Conservation (phyloP, 768 basidiomycete genomes). For the Phaeolepiota aurea region DNA sequence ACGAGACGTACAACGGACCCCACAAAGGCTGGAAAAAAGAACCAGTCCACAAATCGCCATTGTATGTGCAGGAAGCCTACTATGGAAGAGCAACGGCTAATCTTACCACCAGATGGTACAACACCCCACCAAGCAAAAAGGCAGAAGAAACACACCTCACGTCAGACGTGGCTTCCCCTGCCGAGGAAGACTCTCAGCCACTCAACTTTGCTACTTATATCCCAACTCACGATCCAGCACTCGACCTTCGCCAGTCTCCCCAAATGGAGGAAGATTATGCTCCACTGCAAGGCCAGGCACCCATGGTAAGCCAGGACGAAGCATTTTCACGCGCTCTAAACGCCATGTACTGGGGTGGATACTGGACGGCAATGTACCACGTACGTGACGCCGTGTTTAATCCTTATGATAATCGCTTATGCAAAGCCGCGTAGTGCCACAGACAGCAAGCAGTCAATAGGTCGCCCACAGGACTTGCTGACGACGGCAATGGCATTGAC, state of each 20-base stretch:
- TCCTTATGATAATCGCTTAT: not conserved
- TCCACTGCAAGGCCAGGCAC: slow-evolving; percentile 22
- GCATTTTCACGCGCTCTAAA: slow-evolving; percentile 67
- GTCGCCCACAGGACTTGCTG: no score
- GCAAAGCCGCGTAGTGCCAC: slow-evolving; percentile 20
- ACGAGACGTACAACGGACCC: slow-evolving; percentile 62
- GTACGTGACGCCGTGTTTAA: no score
- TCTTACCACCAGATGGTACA: slow-evolving; percentile 67
- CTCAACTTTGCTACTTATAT: slow-evolving; percentile 65
- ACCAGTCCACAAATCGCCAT: slow-evolving; percentile 58
- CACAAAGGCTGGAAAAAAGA: slow-evolving; percentile 69
- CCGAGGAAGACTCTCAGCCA: slow-evolving; percentile 44
- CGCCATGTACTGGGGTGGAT: slow-evolving; percentile 84
- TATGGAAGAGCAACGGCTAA: not conserved
- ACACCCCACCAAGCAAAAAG: slow-evolving; percentile 37
- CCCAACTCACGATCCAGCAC: slow-evolving; percentile 60
- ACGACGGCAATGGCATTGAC: no score
- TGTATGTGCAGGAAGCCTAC: slow-evolving; percentile 56
- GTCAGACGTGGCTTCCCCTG: not conserved
- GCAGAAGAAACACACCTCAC: slow-evolving; percentile 14
- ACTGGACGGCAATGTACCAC: slow-evolving; percentile 84
- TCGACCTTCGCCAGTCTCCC: slow-evolving; percentile 22
- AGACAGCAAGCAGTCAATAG: no score
- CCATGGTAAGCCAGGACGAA: slow-evolving; percentile 56
- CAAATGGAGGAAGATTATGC: slow-evolving; percentile 13